Percentiles rank a stretch among this genome's conserved stretches.
These are phyloP conservation scores for Silene noctiflora DNA, from an alignment of 179 eudicot species.

Conservation along the genomic window DNA sequence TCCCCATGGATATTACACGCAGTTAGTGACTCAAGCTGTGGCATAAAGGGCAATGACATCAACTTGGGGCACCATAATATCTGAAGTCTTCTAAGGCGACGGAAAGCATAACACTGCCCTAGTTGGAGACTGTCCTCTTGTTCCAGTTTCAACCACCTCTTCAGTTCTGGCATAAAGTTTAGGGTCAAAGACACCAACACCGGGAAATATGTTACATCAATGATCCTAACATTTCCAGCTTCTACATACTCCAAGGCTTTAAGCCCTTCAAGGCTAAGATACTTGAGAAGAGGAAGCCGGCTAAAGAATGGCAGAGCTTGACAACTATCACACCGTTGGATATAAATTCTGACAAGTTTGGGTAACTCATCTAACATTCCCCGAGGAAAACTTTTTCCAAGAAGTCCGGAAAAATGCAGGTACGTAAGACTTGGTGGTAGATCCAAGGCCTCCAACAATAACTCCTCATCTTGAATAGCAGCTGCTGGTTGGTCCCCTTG, in stretches of 20 bases:
- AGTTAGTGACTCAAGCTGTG: constrained; percentile 10
- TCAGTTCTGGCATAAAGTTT: not conserved
- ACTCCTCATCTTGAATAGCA: not conserved
- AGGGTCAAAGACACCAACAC: not conserved
- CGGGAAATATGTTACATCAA: not conserved
- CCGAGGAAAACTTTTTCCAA: not conserved
- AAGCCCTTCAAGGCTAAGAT: not conserved
- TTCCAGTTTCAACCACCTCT: constrained; percentile 7
- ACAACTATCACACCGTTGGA: not conserved
- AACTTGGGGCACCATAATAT: not conserved
- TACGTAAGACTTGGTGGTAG: constrained; percentile 7
- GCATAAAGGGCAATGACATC: constrained; percentile 13
- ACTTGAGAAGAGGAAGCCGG: constrained; percentile 7
- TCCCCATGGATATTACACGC: not conserved
- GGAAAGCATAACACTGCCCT: not conserved
- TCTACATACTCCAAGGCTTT: constrained; percentile 17
- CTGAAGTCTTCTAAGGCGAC: constrained; percentile 2
- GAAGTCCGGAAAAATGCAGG: not conserved
- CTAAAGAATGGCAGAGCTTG: constrained; percentile 7
- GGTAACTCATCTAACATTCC: not conserved
- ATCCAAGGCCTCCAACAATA: not conserved
- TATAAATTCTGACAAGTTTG: not conserved
- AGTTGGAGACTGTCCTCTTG: not conserved
- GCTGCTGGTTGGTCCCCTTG: not conserved
- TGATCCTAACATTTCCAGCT: not conserved